A percentile compares a stretch with the other conserved stretches of the same genome.
Conservation (phyloP, 345 rosid species). For the Eucalyptus regnans region DNA sequence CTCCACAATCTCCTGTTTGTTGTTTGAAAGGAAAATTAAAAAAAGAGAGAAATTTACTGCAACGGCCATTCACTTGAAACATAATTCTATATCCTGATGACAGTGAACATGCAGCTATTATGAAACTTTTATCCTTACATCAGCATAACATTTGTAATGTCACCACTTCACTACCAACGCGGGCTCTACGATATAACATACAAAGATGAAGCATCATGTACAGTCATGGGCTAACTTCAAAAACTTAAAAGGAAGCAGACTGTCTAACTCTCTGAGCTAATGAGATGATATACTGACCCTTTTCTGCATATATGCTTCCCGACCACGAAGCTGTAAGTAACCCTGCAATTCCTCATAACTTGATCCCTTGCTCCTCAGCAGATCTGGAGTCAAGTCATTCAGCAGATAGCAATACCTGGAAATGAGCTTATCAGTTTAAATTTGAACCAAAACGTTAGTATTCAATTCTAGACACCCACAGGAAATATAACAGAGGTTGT, state of each 20-base stretch:
- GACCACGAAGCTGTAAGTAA: conserved; percentile 70
- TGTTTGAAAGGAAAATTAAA: neutral
- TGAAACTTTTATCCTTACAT: neutral
- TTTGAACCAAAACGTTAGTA: neutral
- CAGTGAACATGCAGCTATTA: neutral
- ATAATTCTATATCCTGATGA: neutral
- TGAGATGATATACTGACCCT: conserved; percentile 33
- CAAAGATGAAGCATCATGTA: neutral
- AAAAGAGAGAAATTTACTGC: neutral
- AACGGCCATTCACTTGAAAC: neutral
- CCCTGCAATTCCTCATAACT: conserved; percentile 63
- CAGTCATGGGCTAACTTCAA: neutral
- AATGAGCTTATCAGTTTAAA: neutral
- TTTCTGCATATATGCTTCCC: conserved; percentile 88
- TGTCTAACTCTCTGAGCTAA: neutral
- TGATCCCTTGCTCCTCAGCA: conserved; percentile 52
- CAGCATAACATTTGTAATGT: neutral
- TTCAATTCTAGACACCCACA: neutral
- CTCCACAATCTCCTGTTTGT: conserved; percentile 58
- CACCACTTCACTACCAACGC: accelerated
- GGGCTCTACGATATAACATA: neutral
- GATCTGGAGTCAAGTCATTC: conserved; percentile 69
- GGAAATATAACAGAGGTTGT: neutral
- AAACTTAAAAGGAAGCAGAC: neutral
- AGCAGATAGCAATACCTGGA: conserved; percentile 83